phyloP scores from a whole-genome alignment of 306 rosid genomes.

The Quercus cerris region DNA sequence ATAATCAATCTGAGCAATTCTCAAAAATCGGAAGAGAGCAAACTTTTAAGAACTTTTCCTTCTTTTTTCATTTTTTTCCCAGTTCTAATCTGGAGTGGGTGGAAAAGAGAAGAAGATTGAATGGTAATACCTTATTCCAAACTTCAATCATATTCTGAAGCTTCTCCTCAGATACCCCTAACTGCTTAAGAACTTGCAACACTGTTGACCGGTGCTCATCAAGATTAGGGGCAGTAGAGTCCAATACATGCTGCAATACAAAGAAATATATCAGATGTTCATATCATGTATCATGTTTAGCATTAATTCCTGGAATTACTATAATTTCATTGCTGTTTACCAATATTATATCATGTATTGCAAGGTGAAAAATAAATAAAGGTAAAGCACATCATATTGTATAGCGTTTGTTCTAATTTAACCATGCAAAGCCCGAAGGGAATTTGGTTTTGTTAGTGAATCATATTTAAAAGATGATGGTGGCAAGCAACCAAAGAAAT shows the following conservation, averaged over 20 bases:
- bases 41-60: background rate
- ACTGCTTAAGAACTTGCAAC: slow-evolving; percentile 76
- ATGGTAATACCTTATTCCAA: slow-evolving; percentile 81
- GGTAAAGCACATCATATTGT: background rate
- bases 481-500: background rate
- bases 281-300: background rate
- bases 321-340: background rate
- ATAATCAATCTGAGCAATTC: slow-evolving; percentile 63
- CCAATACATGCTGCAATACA: slow-evolving; percentile 80
- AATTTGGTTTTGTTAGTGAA: background rate
- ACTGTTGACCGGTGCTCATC: slow-evolving; percentile 89
- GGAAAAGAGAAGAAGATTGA: background rate
- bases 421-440: background rate
- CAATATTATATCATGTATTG: background rate
- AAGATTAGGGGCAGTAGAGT: slow-evolving; percentile 91
- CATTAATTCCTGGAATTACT: slow-evolving; percentile 11
- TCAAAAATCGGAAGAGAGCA: slow-evolving; percentile 2
- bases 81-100: background rate
- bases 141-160: slow-evolving; percentile 89
- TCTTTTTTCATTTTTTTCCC: background rate
- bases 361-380: background rate
- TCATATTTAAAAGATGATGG: background rate
- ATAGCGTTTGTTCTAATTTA: background rate
- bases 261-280: slow-evolving; percentile 15
- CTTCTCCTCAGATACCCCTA: slow-evolving; percentile 79